A percentile compares a stretch with the other conserved stretches of the same genome.
phyloP scores from a whole-genome alignment of 441 rosid genomes.

The Adansonia rubrostipa region DNA sequence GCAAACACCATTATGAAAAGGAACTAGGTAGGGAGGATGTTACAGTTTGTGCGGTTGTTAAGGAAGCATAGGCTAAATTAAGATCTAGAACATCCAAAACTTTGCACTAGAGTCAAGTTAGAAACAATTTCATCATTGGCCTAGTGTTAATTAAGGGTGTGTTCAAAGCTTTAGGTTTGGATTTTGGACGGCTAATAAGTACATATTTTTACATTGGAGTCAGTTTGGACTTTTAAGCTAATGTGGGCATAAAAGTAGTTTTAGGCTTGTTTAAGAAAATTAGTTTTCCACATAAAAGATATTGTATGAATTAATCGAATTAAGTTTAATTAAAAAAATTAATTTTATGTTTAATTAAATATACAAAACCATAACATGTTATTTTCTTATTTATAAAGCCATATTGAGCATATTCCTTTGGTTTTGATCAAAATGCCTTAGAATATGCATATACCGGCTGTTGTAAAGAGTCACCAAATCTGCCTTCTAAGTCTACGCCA shows the following conservation, averaged over 20 bases:
- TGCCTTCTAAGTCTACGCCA: conserved; percentile 30
- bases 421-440: conserved; percentile 39
- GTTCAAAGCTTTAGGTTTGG: background rate
- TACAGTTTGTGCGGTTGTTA: background rate
- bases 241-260: too few relatives aligned
- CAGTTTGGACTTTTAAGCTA: too few relatives aligned
- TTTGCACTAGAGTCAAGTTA: background rate
- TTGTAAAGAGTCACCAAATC: conserved; percentile 40
- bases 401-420: conserved; percentile 20
- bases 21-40: background rate
- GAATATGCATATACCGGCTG: conserved; percentile 38
- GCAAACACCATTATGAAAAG: background rate
- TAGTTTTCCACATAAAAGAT: too few relatives aligned
- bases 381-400: background rate
- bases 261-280: too few relatives aligned
- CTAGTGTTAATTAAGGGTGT: background rate
- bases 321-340: too few relatives aligned
- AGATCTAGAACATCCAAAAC: background rate
- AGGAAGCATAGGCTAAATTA: background rate
- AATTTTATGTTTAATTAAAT: too few relatives aligned
- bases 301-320: too few relatives aligned
- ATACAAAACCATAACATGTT: background rate
- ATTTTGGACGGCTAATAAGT: background rate
- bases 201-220: too few relatives aligned
- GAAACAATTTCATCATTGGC: background rate